Percentiles rank a stretch among this genome's conserved stretches.
phyloP scores from a whole-genome alignment of 768 basidiomycete species.

The Boletus subcaerulescens region DNA sequence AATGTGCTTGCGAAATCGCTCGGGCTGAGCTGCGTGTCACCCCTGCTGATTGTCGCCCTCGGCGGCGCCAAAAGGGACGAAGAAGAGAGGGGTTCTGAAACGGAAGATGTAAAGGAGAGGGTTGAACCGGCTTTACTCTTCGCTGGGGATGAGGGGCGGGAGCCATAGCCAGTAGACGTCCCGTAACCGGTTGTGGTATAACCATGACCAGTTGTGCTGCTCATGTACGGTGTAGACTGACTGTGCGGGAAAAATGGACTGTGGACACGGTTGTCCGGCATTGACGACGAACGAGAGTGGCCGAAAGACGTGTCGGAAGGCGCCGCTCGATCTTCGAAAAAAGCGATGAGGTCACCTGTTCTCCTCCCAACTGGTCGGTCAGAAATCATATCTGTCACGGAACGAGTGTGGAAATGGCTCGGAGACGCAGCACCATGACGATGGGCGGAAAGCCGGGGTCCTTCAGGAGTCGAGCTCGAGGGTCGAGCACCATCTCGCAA shows the following conservation, averaged over 20 bases:
- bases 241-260: constrained; percentile 31
- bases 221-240: constrained; percentile 41
- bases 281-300: constrained; percentile 56
- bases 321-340: constrained; percentile 59
- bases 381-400: constrained; percentile 54
- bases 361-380: constrained; percentile 50
- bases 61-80: constrained; percentile 52
- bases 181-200: constrained; percentile 34
- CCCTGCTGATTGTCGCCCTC: constrained; percentile 27
- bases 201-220: constrained; percentile 35
- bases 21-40: constrained; percentile 35
- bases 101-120: constrained; percentile 13
- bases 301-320: constrained; percentile 35
- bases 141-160: constrained; percentile 47
- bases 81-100: constrained; percentile 26
- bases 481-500: constrained; percentile 35
- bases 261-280: constrained; percentile 37
- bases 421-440: constrained; percentile 39
- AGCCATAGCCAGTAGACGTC: constrained; percentile 31
- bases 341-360: constrained; percentile 68
- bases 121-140: constrained; percentile 40
- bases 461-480: constrained; percentile 43
- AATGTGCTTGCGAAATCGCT: constrained; percentile 38
- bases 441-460: constrained; percentile 45
- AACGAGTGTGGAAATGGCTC: constrained; percentile 45